phyloP scores from a whole-genome alignment of 768 basidiomycete species.

The Hygrocybe coccinea region DNA sequence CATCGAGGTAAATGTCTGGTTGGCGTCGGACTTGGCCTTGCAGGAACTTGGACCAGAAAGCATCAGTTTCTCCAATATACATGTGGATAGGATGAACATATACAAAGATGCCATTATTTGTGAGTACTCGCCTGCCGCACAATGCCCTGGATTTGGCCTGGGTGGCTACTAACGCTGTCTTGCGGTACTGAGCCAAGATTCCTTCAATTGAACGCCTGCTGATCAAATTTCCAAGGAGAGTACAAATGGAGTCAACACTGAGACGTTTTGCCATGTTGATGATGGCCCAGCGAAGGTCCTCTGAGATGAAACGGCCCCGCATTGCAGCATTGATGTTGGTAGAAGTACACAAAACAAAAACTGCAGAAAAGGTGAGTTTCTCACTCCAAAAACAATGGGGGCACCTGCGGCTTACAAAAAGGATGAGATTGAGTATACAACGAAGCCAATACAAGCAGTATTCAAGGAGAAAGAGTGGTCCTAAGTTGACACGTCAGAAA shows the following conservation, averaged over 20 bases:
- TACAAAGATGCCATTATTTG: not conserved
- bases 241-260: constrained; percentile 1
- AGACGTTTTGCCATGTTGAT: constrained; percentile 2
- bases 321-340: not conserved
- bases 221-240: not conserved
- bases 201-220: constrained; percentile 1
- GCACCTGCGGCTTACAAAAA: not conserved
- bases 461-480: not conserved
- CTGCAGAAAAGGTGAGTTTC: not conserved
- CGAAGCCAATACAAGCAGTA: not conserved
- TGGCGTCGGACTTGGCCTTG: not conserved
- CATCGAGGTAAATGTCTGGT: constrained; percentile 5
- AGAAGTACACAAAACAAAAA: not conserved
- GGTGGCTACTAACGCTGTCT: not conserved
- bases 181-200: not conserved
- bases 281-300: not conserved
- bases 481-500: not conserved
- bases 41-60: not conserved
- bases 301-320: constrained; percentile 1
- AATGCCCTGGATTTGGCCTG: not conserved
- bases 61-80: not conserved
- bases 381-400: not conserved
- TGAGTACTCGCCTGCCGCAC: not conserved
- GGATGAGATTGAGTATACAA: not conserved
- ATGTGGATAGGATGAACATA: not conserved